phyloP scores from a whole-genome alignment of 805 yeast species.

The Zygosaccharomyces kombuchaensis region DNA sequence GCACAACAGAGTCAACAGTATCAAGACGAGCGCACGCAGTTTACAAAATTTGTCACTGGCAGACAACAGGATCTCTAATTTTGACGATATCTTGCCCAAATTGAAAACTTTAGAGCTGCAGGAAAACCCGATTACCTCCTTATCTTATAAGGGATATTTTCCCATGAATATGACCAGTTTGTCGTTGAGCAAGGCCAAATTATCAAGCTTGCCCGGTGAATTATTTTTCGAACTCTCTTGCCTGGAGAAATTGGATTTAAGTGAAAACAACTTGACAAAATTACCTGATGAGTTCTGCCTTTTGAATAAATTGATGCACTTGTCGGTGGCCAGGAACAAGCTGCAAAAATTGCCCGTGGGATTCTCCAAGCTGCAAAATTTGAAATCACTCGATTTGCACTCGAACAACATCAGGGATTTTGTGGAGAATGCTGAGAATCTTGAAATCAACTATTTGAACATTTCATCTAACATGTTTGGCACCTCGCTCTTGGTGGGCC shows the following conservation, averaged over 20 bases:
- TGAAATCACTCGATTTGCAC: conserved; percentile 73
- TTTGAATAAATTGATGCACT: conserved; percentile 53
- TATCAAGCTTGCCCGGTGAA: conserved; percentile 65
- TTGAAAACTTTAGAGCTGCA: conserved; percentile 69
- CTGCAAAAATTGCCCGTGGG: conserved; percentile 64
- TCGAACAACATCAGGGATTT: conserved; percentile 72
- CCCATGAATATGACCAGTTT: conserved; percentile 63
- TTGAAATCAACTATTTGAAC: conserved; percentile 58
- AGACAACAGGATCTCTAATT: conserved; percentile 69
- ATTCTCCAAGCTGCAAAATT: conserved; percentile 53
- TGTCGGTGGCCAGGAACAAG: conserved; percentile 73
- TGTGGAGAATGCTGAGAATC: conserved; percentile 63
- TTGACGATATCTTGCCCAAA: conserved; percentile 57
- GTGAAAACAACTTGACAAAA: conserved; percentile 74
- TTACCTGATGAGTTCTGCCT: conserved; percentile 66
- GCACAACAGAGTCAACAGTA: conserved; percentile 53
- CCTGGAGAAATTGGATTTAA: conserved; percentile 68
- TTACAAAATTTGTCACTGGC: conserved; percentile 71
- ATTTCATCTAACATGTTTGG: conserved; percentile 69
- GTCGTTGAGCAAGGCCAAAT: conserved; percentile 76
- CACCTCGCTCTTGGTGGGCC: conserved; percentile 16
- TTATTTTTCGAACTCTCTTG: conserved; percentile 59
- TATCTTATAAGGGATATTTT: conserved; percentile 38
- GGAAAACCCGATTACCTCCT: conserved; percentile 72
- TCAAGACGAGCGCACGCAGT: conserved; percentile 44